Evolutionary conservation across 2,329 filamentous ascomycete species (phyloP).

Genomic region (Podosphaera xanthii): DNA sequence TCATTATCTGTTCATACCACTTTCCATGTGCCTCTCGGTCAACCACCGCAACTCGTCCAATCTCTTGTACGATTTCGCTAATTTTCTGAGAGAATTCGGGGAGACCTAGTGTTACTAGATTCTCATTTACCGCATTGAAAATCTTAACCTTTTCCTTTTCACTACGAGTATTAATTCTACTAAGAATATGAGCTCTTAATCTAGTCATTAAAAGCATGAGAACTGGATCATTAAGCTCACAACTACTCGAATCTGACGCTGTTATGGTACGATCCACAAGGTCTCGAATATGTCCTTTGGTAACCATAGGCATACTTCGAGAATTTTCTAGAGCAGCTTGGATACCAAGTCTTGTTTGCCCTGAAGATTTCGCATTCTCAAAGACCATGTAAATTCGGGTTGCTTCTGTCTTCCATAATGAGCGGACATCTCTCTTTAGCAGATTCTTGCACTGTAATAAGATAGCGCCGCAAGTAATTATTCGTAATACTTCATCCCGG

Average conservation of each 20-base stretch:
- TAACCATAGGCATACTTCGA: conserved; percentile 39
- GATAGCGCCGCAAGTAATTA: conserved; percentile 52
- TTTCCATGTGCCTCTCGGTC: conserved; percentile 43
- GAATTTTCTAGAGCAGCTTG: conserved; percentile 40
- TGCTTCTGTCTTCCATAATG: conserved; percentile 55
- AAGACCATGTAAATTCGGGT: conserved; percentile 47
- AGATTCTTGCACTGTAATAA: conserved; percentile 64
- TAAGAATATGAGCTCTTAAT: conserved; percentile 41
- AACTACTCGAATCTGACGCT: conserved; percentile 6
- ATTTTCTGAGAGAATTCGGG: conserved; percentile 52
- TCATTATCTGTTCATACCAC: conserved; percentile 37
- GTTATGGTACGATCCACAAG: conserved; percentile 32
- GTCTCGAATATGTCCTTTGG: conserved; percentile 33
- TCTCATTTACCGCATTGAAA: conserved; percentile 45
- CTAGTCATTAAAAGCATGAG: conserved; percentile 46
- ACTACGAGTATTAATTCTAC: conserved; percentile 39
- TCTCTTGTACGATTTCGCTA: conserved; percentile 43
- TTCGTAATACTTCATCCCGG: conserved; percentile 33
- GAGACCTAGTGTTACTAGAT: conserved; percentile 43
- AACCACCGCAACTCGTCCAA: conserved; percentile 40
- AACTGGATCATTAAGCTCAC: conserved; percentile 26
- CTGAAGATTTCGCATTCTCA: conserved; percentile 28
- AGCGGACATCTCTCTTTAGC: conserved; percentile 57
- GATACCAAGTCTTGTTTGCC: conserved; percentile 30
- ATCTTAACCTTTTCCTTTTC: conserved; percentile 48